Percentiles rank a stretch among this genome's conserved stretches.
phyloP scores from a whole-genome alignment of 179 eudicot genomes.

The Actinidia chinensis region DNA sequence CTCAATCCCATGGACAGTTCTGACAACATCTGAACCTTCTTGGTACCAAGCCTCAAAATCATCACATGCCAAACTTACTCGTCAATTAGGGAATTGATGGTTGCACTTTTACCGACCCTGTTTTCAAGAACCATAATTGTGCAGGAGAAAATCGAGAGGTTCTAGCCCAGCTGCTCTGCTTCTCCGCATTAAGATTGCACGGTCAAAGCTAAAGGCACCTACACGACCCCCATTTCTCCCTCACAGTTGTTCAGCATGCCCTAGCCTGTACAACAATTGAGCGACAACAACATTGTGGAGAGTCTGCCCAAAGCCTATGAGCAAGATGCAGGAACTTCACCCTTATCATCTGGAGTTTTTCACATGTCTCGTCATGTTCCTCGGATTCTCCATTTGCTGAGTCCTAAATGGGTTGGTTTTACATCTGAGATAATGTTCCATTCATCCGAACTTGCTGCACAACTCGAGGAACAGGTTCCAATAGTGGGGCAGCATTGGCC shows the following conservation, averaged over 20 bases:
- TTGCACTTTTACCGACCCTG: slow-evolving; percentile 95
- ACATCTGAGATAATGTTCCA: slow-evolving; percentile 55
- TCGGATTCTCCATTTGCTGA: slow-evolving; percentile 65
- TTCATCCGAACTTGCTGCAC: slow-evolving; percentile 66
- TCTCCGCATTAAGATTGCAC: slow-evolving; percentile 94
- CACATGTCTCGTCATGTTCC: slow-evolving; percentile 87
- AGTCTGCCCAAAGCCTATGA: slow-evolving; percentile 90
- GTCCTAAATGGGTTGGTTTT: slow-evolving; percentile 59
- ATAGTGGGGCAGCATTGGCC: slow-evolving; percentile 72
- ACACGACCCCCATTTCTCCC: slow-evolving; percentile 85
- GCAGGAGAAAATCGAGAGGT: slow-evolving; percentile 80
- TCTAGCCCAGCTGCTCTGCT: slow-evolving; percentile 82
- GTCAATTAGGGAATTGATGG: slow-evolving; percentile 87
- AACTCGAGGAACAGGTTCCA: slow-evolving; percentile 71
- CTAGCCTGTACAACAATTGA: slow-evolving; percentile 88
- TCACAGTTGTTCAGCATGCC: slow-evolving; percentile 87
- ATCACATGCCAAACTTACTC: slow-evolving; percentile 74
- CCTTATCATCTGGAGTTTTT: slow-evolving; percentile 92
- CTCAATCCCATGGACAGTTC: slow-evolving; percentile 90
- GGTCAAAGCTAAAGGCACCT: slow-evolving; percentile 84
- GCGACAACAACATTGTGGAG: slow-evolving; percentile 96
- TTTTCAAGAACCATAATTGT: slow-evolving; percentile 94
- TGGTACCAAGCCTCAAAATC: slow-evolving; percentile 77
- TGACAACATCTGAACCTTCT: slow-evolving; percentile 79
- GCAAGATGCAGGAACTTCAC: slow-evolving; percentile 94